Evolutionary conservation across 805 yeast genomes (phyloP), one percentile per base, ranked within the genome.

Genomic region (Metschnikowia matae): DNA sequence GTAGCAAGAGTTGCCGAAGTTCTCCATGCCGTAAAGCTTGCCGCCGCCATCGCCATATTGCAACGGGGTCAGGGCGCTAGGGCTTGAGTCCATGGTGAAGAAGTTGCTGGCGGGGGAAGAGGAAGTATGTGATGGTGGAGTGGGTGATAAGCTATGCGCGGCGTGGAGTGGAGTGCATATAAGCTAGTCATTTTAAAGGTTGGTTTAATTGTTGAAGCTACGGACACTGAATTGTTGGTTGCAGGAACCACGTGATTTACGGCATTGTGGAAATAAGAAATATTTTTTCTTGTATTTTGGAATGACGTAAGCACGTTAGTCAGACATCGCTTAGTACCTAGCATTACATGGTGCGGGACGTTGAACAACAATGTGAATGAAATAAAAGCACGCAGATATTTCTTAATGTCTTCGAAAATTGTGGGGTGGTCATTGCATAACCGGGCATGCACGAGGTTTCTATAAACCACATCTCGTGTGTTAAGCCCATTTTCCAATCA

Each of bases 1-100:
- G 70, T 92, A 92, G 70, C 98, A 94, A 0, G 97, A 90, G 64
- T 90, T 85, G 2, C 96, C 96, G 60, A 86, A 87, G 62, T 87
- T 87, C 63, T 87, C 94, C 79, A 85, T 81, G 0, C 95, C 95
- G 64, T 80, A 87, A 20, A 87, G 77, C 64, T 85, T 87, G 53
- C 79, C 73, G 6, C 83, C 71, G 1, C 90, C 91, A 62, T 83
- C 84, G 4, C 89, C 91, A 61, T 33, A 42, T n/a, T 42, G 45
- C 37, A 42, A 33, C 38, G 45, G 45, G 38, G 45, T 33, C n/a
- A 11, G 29, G 20, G 21, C 31, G 29, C 20, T 31, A 14, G 37
- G 37, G 6, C 18, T 32, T 14, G 5, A n/a, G 18, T 42, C 38
- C 45, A 42, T 42, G 29, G 41, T 39, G 32, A 21, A 39, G 32